Percentiles rank a stretch among this genome's conserved stretches.
phyloP scores from a whole-genome alignment of 1,284 basidiomycete species.

The Cutaneotrichosporon cutaneum region DNA sequence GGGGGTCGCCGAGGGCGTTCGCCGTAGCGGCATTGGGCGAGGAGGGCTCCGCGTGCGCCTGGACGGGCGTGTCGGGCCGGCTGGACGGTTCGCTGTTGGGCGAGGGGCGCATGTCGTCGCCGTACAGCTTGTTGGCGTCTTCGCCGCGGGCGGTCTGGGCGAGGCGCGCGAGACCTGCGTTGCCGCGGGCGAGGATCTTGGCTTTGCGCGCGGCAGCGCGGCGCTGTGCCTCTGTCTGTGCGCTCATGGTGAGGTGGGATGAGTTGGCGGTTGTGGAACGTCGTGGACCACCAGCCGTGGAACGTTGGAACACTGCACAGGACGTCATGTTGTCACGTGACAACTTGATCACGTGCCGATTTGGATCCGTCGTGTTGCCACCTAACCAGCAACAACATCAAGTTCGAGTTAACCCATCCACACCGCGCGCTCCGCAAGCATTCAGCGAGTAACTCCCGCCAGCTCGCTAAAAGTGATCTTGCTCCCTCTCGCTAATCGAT shows the following conservation, averaged over 20 bases:
- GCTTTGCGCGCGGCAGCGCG: constrained; percentile 52
- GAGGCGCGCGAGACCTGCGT: constrained; percentile 47
- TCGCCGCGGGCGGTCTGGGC: constrained; percentile 52
- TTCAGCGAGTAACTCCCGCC: too few relatives aligned
- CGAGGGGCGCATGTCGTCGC: constrained; percentile 23
- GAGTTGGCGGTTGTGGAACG: background rate
- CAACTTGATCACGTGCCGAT: background rate
- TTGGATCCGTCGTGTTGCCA: background rate
- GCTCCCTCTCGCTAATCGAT: too few relatives aligned
- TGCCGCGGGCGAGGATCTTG: constrained; percentile 53
- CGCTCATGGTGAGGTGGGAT: constrained; percentile 26
- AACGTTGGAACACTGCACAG: too few relatives aligned
- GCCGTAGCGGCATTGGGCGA: background rate
- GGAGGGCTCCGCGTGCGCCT: background rate
- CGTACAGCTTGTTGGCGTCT: constrained; percentile 49
- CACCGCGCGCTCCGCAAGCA: too few relatives aligned
- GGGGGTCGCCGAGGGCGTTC: background rate
- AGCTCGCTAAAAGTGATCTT: too few relatives aligned
- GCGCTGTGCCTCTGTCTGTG: constrained; percentile 41
- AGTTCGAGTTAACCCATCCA: background rate
- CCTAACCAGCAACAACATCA: background rate
- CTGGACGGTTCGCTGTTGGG: background rate
- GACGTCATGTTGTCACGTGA: background rate
- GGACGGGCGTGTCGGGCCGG: constrained; percentile 4
- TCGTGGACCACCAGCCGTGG: background rate